Evolutionary conservation across 169 alveolate genomes (phyloP).

Genomic region (Eimeria tenella): DNA sequence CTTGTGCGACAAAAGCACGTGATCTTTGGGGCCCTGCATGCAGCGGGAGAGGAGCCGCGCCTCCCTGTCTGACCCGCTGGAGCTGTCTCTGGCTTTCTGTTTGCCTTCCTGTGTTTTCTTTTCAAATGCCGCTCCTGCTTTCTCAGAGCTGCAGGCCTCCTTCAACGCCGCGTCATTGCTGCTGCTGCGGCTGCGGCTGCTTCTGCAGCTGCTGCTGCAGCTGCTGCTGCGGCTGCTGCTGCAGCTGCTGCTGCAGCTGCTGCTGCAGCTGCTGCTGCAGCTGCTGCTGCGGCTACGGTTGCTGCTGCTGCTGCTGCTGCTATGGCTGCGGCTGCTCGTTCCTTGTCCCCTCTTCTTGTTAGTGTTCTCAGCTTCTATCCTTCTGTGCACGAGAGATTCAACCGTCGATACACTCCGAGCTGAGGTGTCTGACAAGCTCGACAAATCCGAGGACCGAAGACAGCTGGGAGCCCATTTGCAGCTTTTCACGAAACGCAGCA

Average conservation of each 20-base stretch:
- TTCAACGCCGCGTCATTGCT: not conserved
- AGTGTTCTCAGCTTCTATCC: not conserved
- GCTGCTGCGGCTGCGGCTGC: not conserved
- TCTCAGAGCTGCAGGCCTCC: too few species aligned
- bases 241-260: too few species aligned
- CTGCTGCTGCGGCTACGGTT: too few species aligned
- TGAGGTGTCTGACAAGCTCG: not conserved
- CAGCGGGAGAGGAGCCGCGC: not conserved
- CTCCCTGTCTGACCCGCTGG: not conserved
- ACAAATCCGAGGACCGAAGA: not conserved
- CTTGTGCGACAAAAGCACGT: not conserved
- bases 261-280: too few species aligned
- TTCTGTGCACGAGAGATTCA: not conserved
- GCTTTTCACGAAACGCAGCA: not conserved
- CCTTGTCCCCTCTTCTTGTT: too few species aligned
- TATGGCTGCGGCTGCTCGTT: too few species aligned
- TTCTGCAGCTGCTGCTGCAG: too few species aligned
- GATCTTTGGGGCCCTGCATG: not conserved
- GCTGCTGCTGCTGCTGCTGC: too few species aligned
- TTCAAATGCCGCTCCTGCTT: too few species aligned
- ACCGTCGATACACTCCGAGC: not conserved
- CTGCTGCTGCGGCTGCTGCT: too few species aligned
- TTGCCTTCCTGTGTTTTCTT: too few species aligned
- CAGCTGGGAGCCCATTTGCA: not conserved
- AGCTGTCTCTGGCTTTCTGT: too few species aligned